phyloP scores from a whole-genome alignment of 495 filamentous ascomycete genomes.

The Monascus purpureus region DNA sequence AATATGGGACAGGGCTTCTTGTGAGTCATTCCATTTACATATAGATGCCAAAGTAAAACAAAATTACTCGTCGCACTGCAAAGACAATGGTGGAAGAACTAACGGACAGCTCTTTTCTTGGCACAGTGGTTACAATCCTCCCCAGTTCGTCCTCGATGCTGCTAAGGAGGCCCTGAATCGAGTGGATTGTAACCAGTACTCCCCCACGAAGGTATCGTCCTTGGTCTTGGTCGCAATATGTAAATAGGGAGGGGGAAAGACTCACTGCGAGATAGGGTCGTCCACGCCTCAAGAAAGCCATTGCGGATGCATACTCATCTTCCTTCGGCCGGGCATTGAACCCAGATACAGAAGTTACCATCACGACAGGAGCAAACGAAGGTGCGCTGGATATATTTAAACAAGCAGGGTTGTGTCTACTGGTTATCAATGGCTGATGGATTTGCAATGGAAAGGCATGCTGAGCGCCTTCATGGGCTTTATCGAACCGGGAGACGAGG shows the following conservation, averaged over 20 bases:
- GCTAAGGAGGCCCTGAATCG: conserved; percentile 77
- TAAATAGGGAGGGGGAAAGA: neutral
- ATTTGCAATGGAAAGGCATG: conserved; percentile 42
- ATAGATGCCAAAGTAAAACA: too few relatives aligned
- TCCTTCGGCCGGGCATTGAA: conserved; percentile 68
- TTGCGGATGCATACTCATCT: conserved; percentile 79
- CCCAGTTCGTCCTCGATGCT: conserved; percentile 77
- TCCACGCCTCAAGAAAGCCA: conserved; percentile 76
- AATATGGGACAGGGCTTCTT: conserved; percentile 98
- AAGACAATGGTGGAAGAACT: too few relatives aligned
- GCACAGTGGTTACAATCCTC: conserved; percentile 90
- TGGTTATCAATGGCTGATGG: neutral
- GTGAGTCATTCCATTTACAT: too few relatives aligned
- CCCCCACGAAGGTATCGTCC: conserved; percentile 60
- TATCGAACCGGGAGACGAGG: conserved; percentile 86
- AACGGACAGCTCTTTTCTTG: neutral
- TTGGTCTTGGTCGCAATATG: neutral
- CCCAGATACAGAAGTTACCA: conserved; percentile 81
- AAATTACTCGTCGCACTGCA: too few relatives aligned
- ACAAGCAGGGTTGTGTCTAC: neutral
- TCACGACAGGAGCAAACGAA: conserved; percentile 95
- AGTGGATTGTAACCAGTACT: conserved; percentile 99
- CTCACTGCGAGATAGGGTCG: conserved; percentile 41
- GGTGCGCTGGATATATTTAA: conserved; percentile 28
- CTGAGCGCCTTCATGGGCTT: conserved; percentile 96